These are phyloP conservation scores for Neurospora sp. DNA, from an alignment of 2,329 filamentous ascomycete species.

Conservation along the genomic window DNA sequence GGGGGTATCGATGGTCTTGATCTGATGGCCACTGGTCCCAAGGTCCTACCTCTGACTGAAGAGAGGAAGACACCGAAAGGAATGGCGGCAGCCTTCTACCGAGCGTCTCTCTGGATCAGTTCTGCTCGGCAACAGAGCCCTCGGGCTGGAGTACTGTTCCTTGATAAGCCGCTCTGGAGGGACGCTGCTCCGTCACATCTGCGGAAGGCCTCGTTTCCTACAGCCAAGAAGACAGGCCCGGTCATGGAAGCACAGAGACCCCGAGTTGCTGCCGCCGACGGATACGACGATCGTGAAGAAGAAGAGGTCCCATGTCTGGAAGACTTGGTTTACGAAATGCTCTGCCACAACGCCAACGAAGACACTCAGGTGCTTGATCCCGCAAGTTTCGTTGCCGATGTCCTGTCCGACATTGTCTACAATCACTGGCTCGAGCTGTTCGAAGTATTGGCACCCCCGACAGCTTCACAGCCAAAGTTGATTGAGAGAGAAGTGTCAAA, in stretches of 20 bases:
- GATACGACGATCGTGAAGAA: background rate
- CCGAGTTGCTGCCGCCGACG: background rate
- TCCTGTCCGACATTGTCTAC: slow-evolving; percentile 17
- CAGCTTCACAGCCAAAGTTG: background rate
- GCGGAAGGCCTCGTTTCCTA: slow-evolving; percentile 10
- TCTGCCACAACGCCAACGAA: background rate
- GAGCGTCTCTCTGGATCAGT: slow-evolving; percentile 24
- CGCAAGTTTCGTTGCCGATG: slow-evolving; percentile 3
- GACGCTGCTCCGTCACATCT: slow-evolving; percentile 8
- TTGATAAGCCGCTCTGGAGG: slow-evolving; percentile 22
- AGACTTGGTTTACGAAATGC: slow-evolving; percentile 5
- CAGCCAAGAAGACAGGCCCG: background rate
- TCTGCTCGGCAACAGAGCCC: slow-evolving; percentile 7
- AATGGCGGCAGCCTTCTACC: slow-evolving; percentile 21
- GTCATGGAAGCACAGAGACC: background rate
- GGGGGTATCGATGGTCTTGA: slow-evolving; percentile 7
- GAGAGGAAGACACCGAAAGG: background rate
- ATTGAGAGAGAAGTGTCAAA: background rate
- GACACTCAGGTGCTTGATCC: background rate
- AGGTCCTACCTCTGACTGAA: slow-evolving; percentile 9
- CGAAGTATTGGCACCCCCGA: slow-evolving; percentile 17
- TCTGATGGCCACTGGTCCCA: slow-evolving; percentile 10
- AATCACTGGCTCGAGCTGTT: slow-evolving; percentile 29
- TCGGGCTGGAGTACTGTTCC: slow-evolving; percentile 22
- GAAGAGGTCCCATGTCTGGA: slow-evolving; percentile 20